Evolutionary conservation across 2,329 filamentous ascomycete species (phyloP).

Genomic region (Malbranchea zuffiana): DNA sequence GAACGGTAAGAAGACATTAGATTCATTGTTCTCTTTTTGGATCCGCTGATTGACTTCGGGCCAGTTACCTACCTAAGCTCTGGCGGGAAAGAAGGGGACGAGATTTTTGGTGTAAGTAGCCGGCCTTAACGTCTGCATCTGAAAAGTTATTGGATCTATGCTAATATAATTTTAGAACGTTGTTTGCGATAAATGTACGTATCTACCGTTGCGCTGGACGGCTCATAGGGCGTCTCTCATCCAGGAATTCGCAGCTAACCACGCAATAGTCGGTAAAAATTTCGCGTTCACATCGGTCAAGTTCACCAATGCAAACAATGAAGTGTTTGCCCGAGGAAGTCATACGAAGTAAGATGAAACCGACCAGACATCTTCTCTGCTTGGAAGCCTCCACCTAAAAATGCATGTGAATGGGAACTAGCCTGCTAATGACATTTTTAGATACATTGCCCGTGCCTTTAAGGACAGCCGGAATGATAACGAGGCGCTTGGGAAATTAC

Average conservation of each 20-base stretch:
- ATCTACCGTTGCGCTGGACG: neutral
- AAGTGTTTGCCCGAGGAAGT: conserved; percentile 53
- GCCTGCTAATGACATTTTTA: conserved; percentile 20
- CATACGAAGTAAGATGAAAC: conserved; percentile 48
- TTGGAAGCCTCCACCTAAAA: no score
- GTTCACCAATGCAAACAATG: conserved; percentile 49
- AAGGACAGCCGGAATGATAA: conserved; percentile 52
- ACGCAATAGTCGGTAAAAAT: conserved; percentile 48
- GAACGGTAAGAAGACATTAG: conserved; percentile 35
- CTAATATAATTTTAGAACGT: conserved; percentile 37
- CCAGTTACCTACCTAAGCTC: conserved; percentile 53
- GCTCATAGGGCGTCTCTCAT: neutral
- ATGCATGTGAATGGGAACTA: no score
- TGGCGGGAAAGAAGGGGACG: conserved; percentile 53
- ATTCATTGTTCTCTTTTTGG: neutral
- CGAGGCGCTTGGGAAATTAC: no score
- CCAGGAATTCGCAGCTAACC: conserved; percentile 1
- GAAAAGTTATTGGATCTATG: neutral
- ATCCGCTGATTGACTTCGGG: neutral
- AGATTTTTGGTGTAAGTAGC: conserved; percentile 41
- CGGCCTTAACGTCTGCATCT: no score
- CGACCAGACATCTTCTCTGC: neutral
- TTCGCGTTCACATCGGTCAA: conserved; percentile 53
- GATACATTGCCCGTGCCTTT: conserved; percentile 50
- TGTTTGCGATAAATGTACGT: conserved; percentile 53